Conservation (phyloP, 2,329 filamentous ascomycete genomes). For the Epichloe coenophiala region DNA sequence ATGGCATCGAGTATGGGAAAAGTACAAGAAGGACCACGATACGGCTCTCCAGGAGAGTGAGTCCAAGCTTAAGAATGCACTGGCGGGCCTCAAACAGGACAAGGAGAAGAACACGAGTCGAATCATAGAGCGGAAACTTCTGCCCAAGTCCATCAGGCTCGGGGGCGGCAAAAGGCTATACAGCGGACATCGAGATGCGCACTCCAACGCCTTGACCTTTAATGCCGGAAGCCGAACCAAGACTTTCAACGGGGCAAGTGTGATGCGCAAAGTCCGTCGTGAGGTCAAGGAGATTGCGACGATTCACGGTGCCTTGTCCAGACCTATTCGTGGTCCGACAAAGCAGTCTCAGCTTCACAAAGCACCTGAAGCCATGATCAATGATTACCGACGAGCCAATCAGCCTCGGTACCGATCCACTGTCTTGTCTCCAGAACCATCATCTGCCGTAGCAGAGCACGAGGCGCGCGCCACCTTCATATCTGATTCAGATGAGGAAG, state of each 20-base stretch:
- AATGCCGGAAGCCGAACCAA: conserved; percentile 37
- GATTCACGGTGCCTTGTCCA: conserved; percentile 33
- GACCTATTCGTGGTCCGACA: conserved; percentile 11
- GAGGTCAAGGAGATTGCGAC: conserved; percentile 41
- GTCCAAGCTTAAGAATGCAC: conserved; percentile 40
- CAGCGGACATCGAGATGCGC: conserved; percentile 16
- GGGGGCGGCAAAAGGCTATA: conserved; percentile 12
- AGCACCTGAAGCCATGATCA: conserved; percentile 41
- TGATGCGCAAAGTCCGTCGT: conserved; percentile 42
- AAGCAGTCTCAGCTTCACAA: conserved; percentile 27
- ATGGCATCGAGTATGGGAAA: conserved; percentile 69
- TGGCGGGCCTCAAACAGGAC: conserved; percentile 43
- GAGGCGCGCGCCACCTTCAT: conserved; percentile 25
- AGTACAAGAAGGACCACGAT: conserved; percentile 48
- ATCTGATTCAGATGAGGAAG: conserved; percentile 24
- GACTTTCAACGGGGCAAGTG: conserved; percentile 34
- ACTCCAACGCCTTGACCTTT: conserved; percentile 27
- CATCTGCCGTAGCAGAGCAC: conserved; percentile 16
- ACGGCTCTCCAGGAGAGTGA: conserved; percentile 46
- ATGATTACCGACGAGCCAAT: conserved; percentile 34
- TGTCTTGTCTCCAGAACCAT: conserved; percentile 10
- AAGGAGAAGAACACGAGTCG: conserved; percentile 43
- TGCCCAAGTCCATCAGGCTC: conserved; percentile 30
- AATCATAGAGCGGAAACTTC: conserved; percentile 36
- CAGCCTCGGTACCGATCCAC: conserved; percentile 20